These are phyloP conservation scores for Uronychia binucleata DNA, from an alignment of 73 alveolate species.

Conservation along the genomic window DNA sequence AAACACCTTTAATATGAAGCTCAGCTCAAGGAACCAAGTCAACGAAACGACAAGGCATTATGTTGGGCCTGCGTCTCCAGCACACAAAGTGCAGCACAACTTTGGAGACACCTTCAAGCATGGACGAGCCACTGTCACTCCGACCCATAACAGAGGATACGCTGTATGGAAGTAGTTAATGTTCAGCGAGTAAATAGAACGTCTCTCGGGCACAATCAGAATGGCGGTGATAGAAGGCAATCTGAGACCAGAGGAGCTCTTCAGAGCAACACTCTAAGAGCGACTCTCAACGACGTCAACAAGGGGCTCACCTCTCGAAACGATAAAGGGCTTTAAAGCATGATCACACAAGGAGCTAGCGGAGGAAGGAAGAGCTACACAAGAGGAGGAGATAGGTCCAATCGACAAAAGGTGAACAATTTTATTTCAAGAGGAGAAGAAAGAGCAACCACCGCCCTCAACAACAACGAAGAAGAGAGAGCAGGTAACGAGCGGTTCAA, in stretches of 20 bases:
- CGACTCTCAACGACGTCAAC: background rate
- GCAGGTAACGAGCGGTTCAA: too few relatives aligned
- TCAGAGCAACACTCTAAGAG: background rate
- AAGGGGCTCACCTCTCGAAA: background rate
- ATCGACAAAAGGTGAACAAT: too few relatives aligned
- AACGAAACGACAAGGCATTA: background rate
- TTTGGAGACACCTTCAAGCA: background rate
- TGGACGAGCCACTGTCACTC: background rate
- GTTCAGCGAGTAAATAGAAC: background rate
- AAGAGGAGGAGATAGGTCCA: background rate
- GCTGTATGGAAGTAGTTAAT: background rate
- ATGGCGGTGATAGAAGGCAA: background rate
- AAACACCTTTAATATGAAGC: background rate
- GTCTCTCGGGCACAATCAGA: background rate
- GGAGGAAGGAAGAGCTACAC: background rate
- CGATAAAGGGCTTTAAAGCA: background rate
- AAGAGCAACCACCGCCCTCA: background rate
- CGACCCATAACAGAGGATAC: background rate
- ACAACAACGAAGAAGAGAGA: background rate
- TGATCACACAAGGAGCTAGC: background rate
- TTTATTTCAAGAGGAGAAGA: background rate
- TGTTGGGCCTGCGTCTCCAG: background rate
- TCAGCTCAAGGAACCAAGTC: background rate
- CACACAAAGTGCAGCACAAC: background rate
- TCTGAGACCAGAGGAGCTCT: background rate